phyloP scores from a whole-genome alignment of 1,284 basidiomycete genomes.

The Schizopora paradoxa region DNA sequence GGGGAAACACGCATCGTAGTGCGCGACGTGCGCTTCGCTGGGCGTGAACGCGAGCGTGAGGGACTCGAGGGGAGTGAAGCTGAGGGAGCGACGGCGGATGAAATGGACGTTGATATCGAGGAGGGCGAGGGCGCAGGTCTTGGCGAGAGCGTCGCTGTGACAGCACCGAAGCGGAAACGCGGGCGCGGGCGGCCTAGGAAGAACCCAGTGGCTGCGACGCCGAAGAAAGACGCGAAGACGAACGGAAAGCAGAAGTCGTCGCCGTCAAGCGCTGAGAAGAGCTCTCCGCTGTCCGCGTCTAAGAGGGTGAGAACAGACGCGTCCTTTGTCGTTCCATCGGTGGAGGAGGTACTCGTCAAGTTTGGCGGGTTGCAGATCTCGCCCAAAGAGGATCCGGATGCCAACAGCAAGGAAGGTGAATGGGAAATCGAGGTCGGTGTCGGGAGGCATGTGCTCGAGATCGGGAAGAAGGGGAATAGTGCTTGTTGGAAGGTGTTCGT shows the following conservation, averaged over 20 bases:
- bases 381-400: background rate
- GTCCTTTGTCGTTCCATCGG: background rate
- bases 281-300: too few relatives aligned
- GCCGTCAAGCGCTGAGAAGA: background rate
- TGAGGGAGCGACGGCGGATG: constrained; percentile 28
- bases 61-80: constrained; percentile 34
- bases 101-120: background rate
- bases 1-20: constrained; percentile 35
- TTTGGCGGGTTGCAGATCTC: constrained; percentile 9
- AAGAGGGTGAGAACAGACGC: too few relatives aligned
- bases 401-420: constrained; percentile 2
- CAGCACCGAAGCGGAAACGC: constrained; percentile 12
- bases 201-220: background rate
- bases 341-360: constrained; percentile 9
- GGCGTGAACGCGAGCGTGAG: constrained; percentile 38
- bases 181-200: constrained; percentile 16
- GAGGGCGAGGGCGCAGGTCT: background rate
- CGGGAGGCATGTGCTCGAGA: constrained; percentile 15
- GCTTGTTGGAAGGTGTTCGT: constrained; percentile 13
- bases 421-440: constrained; percentile 10
- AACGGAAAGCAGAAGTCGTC: background rate
- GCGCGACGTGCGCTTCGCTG: constrained; percentile 5
- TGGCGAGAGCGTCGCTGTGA: background rate
- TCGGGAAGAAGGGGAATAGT: constrained; percentile 12
- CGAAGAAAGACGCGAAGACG: background rate